Base-by-base conservation (phyloP, 1,284 basidiomycete species). In the Testicularia cyperi region DNA sequence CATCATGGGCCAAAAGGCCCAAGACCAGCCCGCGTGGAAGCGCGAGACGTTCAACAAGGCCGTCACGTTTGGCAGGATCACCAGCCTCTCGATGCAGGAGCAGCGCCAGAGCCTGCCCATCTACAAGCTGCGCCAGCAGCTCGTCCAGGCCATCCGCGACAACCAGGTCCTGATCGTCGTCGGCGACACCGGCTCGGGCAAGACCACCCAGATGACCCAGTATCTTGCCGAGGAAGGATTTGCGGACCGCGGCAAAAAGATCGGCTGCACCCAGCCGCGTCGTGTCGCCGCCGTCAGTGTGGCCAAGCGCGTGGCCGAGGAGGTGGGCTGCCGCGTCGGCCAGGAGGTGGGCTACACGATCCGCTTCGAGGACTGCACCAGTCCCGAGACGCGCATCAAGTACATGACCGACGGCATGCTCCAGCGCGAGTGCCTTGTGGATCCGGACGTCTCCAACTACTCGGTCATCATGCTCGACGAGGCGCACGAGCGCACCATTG, bases 381-480 rank as follows among this genome's bases (percentile, higher is more conserved):
- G 89, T 71, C 90, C 94, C 0, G 95, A 97, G 78, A 98, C 94
- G 10, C 86, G 88, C 72, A 97, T 99, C 83, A 99, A 98, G 79
- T 98, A 95, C 83, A 98, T 99, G 95, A 99, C 95, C 61, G 94
- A 98, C 75, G 95, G 94, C 80, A 96, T 99, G 91, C 83, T 99
- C 12, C 89, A 96, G 75, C 84, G 94, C 79, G 94, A 98, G 81
- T 91, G 88, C 71, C 80, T 99, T 34, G 88, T 97, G 66, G 95
- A 99, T 74, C 92, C 94, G 5, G 86, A 96, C 64, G 86, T 91
- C 74, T 87, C 85, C 43, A 83, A 85, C 35, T 99, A 99, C 78
- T 91, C 90, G 7, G 90, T 97, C 40, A 83, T 99, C 78, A 97
- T 99, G 88, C 81, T 99, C 70, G 94, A 99, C 78, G 94, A 99